Evolutionary conservation across 345 rosid genomes (phyloP), one percentile per base, ranked within the genome.

Genomic region (Clarkia xantiana): DNA sequence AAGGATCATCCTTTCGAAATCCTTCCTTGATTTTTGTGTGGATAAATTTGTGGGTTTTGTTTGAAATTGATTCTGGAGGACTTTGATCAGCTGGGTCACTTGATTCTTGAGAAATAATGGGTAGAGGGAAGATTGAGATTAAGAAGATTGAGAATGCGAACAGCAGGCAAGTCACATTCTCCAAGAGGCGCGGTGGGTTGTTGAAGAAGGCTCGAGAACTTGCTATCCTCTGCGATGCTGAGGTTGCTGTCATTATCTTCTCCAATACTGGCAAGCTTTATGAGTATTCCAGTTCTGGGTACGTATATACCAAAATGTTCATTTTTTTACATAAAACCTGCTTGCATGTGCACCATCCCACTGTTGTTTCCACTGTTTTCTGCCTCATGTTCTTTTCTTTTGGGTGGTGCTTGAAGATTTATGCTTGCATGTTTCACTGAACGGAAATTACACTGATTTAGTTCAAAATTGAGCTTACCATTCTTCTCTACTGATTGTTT

Each of bases 91-190:
- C 1, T 20, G 14, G 14, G 9, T 47, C 25, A 11, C 22, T 11
- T 10, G 47, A 20, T 38, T 47, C 6, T 10, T 42, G 51, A 15
- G 7, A 53, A 15, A 54, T 58, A 20, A 85, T 89, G 97, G 95
- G 95, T 54, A 77, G 95, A 59, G 97, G 94, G 10, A 90, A 85
- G 68, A 90, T 82, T 61, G 95, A 90, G 76, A 90, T 90, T 18
- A 90, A 77, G 74, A 89, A 74, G 72, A 89, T 89, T 46, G 97
- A 89, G 70, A 85, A 85, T 71, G 82, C 91, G 29, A 90, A 82
- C 56, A 90, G 84, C 71, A 85, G 97, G 60, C 95, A 90, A 72
- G 95, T 90, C 22, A 90, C 95, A 20, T 90, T 90, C 83, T 90
- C 94, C 15, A 89, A 89, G 70, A 77, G 97, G 56, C 81, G 95